Conservation (phyloP, 495 filamentous ascomycete species). For the Penicillium subrubescens region DNA sequence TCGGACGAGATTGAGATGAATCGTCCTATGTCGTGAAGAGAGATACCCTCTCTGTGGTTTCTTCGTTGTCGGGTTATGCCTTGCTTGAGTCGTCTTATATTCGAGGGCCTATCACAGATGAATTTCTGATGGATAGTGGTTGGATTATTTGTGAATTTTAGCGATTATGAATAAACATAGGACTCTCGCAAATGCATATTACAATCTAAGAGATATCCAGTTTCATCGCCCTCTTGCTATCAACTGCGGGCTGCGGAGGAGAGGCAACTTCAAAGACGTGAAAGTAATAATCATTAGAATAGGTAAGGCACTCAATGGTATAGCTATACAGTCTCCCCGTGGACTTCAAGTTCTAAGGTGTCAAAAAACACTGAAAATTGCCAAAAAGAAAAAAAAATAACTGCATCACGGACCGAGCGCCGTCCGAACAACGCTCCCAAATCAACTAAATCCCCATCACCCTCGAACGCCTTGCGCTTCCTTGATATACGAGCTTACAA, state of each 20-base stretch:
- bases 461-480: background rate
- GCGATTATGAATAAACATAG: background rate
- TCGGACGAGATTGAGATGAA: conserved; percentile 21
- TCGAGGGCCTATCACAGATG: background rate
- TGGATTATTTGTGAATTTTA: background rate
- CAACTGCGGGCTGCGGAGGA: background rate
- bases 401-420: conserved; percentile 6
- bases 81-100: background rate
- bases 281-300: conserved; percentile 1
- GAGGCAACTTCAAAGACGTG: background rate
- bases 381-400: background rate
- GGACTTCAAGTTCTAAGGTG: background rate
- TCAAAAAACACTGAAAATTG: background rate
- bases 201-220: background rate
- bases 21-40: background rate
- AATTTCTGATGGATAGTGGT: background rate
- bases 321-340: background rate
- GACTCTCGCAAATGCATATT: background rate
- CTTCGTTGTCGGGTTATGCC: background rate
- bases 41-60: background rate
- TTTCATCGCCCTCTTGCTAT: background rate
- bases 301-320: background rate
- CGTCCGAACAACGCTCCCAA: conserved; percentile 8
- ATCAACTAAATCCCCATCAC: background rate
- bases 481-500: conserved; percentile 25